Base-by-base conservation (phyloP, 176 grass and related monocot genomes). In the Poa annua region DNA sequence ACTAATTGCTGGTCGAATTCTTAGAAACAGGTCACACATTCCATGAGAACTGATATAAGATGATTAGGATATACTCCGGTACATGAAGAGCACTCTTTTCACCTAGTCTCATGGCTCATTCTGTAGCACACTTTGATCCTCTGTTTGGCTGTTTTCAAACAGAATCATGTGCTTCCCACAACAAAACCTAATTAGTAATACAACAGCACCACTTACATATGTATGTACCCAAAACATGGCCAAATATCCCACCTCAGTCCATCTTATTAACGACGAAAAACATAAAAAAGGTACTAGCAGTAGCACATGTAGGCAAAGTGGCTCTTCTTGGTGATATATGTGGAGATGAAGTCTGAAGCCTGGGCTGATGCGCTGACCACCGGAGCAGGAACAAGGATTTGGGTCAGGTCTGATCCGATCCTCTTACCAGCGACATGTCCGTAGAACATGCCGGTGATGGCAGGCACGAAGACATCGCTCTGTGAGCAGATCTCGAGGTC, bases 401-500 rank as follows among this genome's bases (percentile, higher is more conserved):
- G 80, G 10, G 90, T 98, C 14, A 52, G 74, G 19, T 88, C 95
- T n/a, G 79, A 77, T 1, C 87, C 74, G 10, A 98, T 98, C 83
- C 95, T 94, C 66, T 84, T 90, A 25, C 95, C 95, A 1, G 88
- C 74, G 19, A 95, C 90, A 34, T 98, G 90, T 21, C 95, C 95
- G 0, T 98, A 98, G 89, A 98, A 98, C 14, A 98, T 62, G 7
- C 92, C 90, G 5, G 92, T 39, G 65, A 89, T 84, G 15, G 95
- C 92, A 13, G 95, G 95, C 72, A 98, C 19, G 24, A 95, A 98
- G 10, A 94, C 66, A 1, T 98, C 82, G 10, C 80, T 93, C n/a
- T 80, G 82, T 8, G 95, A 98, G 54, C 95, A 98, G 49, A 95
- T 83, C 57, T 95, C 85, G 7, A 95, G 86, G 53, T 98, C 95